Conservation (phyloP, 352 stramenopile species). For the Phytopythium sindhum region DNA sequence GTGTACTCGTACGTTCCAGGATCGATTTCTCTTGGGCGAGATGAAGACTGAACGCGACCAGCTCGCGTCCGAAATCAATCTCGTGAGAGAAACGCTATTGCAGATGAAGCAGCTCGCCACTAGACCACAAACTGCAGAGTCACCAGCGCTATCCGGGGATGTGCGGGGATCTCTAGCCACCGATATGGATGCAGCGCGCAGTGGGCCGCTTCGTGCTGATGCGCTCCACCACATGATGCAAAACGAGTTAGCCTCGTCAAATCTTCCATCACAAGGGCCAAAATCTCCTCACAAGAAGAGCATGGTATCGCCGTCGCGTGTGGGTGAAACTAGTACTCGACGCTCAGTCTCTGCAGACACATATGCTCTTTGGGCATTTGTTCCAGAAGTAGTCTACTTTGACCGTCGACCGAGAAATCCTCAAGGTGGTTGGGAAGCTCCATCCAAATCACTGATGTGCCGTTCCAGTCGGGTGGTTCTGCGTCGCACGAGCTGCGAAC, state of each 20-base stretch:
- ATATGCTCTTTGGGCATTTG: not conserved
- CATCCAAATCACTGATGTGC: not conserved
- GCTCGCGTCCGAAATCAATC: conserved; percentile 15
- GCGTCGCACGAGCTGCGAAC: not conserved
- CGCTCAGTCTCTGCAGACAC: not conserved
- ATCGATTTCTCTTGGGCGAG: not conserved
- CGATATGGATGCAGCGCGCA: not conserved
- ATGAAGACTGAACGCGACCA: not conserved
- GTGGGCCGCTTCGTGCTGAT: not conserved
- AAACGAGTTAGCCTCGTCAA: not conserved
- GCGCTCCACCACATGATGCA: not conserved
- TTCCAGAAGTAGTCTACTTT: conserved; percentile 1
- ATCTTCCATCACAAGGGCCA: not conserved
- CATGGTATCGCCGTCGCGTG: not conserved
- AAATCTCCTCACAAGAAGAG: not conserved
- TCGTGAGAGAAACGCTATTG: conserved; percentile 10
- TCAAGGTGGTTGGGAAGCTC: not conserved
- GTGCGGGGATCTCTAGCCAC: fast-evolving
- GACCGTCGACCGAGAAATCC: not conserved
- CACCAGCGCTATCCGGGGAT: not conserved
- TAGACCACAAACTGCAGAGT: not conserved
- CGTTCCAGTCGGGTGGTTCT: not conserved
- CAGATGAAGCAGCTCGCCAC: conserved; percentile 6
- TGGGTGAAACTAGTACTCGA: not conserved
- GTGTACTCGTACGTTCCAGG: conserved; percentile 27